Conservation (phyloP, 495 filamentous ascomycete species). For the Jackrogersella minutella region DNA sequence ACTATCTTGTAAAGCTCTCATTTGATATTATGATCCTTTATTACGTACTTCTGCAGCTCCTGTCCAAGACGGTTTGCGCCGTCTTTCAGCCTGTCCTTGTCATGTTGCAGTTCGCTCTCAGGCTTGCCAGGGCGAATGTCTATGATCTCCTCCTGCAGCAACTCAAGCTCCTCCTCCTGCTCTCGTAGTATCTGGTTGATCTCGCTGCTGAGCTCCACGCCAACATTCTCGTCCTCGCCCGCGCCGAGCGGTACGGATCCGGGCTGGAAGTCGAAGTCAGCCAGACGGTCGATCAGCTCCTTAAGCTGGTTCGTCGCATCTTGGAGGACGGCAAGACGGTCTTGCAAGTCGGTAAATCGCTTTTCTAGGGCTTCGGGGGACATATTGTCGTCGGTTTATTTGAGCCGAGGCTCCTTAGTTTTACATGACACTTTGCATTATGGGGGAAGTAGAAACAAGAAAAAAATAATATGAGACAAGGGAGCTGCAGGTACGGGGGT, state of each 20-base stretch:
- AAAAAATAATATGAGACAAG: constrained; percentile 8
- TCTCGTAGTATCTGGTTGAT: constrained; percentile 85
- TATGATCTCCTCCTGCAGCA: constrained; percentile 79
- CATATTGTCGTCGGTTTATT: constrained; percentile 50
- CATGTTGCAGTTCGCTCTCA: constrained; percentile 58
- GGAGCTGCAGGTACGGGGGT: not conserved
- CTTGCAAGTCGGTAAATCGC: constrained; percentile 69
- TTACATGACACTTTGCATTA: not conserved
- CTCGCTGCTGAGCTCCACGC: constrained; percentile 79
- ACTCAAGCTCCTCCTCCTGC: constrained; percentile 85
- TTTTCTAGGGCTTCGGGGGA: constrained; percentile 68
- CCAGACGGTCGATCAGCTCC: constrained; percentile 77
- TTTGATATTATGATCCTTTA: not conserved
- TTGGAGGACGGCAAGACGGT: constrained; percentile 72
- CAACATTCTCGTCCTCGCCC: constrained; percentile 66
- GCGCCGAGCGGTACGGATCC: constrained; percentile 62
- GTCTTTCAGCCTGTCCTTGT: constrained; percentile 66
- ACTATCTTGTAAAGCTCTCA: constrained; percentile 20
- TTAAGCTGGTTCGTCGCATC: constrained; percentile 71
- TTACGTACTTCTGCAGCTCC: constrained; percentile 72
- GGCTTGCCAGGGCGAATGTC: constrained; percentile 62
- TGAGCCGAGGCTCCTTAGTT: constrained; percentile 18
- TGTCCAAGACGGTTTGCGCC: constrained; percentile 68
- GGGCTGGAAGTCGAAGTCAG: constrained; percentile 70
- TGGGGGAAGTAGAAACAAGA: too few relatives aligned